Percentiles rank a stretch among this genome's conserved stretches.
Conservation (phyloP, 257 asterid genomes). For the Penstemon eatonii region DNA sequence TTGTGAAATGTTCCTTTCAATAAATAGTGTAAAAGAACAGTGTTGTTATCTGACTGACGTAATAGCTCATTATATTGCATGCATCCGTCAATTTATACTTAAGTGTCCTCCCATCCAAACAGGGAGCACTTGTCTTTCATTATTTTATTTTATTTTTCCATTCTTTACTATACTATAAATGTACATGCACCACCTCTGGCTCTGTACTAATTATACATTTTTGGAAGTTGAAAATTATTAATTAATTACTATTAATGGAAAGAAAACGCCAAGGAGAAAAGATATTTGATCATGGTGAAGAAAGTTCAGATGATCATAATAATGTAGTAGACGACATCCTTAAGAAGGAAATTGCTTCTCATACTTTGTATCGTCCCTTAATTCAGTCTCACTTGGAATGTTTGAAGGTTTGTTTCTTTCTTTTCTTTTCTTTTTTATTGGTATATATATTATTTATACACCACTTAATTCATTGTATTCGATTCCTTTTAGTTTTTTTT, state of each 20-base stretch:
- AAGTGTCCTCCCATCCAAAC: too few species aligned
- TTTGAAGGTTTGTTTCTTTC: constrained; percentile 35
- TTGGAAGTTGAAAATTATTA: too few species aligned
- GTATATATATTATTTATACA: not conserved
- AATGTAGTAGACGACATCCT: constrained; percentile 21
- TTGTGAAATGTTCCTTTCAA: too few species aligned
- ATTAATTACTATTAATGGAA: constrained; percentile 25
- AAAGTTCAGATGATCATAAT: not conserved
- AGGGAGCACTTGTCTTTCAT: too few species aligned
- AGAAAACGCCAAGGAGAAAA: constrained; percentile 25
- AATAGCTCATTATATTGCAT: too few species aligned
- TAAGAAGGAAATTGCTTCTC: constrained; percentile 43
- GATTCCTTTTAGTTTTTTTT: not conserved
- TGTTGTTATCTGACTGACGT: too few species aligned
- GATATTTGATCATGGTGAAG: constrained; percentile 20
- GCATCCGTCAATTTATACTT: too few species aligned
- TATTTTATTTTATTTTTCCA: too few species aligned
- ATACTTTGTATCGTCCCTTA: constrained; percentile 37
- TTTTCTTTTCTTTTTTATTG: not conserved
- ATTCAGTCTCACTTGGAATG: constrained; percentile 46
- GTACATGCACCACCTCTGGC: too few species aligned
- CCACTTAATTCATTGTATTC: not conserved
- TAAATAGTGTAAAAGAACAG: too few species aligned
- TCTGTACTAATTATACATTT: too few species aligned
- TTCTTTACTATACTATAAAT: too few species aligned